phyloP scores from a whole-genome alignment of 352 stramenopile genomes.

The Phytophthora crassamura region DNA sequence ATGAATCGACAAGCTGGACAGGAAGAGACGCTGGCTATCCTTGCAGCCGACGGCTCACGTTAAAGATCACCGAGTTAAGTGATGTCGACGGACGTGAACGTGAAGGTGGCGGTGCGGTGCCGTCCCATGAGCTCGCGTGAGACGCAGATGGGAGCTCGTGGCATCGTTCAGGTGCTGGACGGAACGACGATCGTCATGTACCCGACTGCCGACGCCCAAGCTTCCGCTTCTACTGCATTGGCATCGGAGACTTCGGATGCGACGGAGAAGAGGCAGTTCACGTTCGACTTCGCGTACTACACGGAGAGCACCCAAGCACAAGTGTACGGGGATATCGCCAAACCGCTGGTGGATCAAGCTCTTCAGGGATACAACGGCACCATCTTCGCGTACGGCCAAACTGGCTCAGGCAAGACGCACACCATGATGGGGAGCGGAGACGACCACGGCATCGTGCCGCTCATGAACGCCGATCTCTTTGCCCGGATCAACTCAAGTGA shows the following conservation, averaged over 20 bases:
- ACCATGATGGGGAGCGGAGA: slow-evolving; percentile 85
- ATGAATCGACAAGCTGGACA: not conserved
- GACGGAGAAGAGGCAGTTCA: slow-evolving; percentile 65
- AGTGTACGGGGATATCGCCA: slow-evolving; percentile 83
- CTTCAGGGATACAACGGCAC: slow-evolving; percentile 85
- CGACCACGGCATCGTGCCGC: slow-evolving; percentile 88
- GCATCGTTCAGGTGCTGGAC: slow-evolving; percentile 68
- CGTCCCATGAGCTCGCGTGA: slow-evolving; percentile 88
- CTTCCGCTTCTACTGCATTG: slow-evolving; percentile 19
- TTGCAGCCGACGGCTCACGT: slow-evolving; percentile 9
- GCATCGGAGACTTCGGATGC: slow-evolving; percentile 16
- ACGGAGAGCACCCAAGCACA: slow-evolving; percentile 74
- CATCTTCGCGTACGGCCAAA: slow-evolving; percentile 83
- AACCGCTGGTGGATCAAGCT: slow-evolving; percentile 79
- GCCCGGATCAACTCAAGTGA: slow-evolving; percentile 45
- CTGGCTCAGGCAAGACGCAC: slow-evolving; percentile 86
- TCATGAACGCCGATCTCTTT: slow-evolving; percentile 92
- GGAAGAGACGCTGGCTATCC: slow-evolving; percentile 24
- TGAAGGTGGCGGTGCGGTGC: slow-evolving; percentile 91
- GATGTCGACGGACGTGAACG: slow-evolving; percentile 85
- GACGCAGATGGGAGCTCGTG: slow-evolving; percentile 55
- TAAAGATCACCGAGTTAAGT: not conserved
- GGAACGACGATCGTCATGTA: slow-evolving; percentile 67
- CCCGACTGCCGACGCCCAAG: slow-evolving; percentile 21
- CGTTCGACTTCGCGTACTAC: slow-evolving; percentile 87